Conservation (phyloP, 192 early-diverging fungal genomes). For the Coemansia sp. region DNA sequence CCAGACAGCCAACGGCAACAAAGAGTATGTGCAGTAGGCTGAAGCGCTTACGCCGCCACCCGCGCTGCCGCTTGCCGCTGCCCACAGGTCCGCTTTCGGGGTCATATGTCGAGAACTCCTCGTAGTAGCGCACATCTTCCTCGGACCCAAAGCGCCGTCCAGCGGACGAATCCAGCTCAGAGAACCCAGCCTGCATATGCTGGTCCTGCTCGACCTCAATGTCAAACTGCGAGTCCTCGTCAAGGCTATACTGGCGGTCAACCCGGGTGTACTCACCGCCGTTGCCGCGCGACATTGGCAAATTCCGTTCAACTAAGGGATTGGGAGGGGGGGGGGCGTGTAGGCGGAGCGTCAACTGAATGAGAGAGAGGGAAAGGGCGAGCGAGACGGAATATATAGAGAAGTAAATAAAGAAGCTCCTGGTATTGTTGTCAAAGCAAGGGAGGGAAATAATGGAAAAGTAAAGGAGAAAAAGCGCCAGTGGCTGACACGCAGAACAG, state of each 20-base stretch:
- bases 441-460: not conserved
- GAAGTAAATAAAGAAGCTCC: too few relatives aligned
- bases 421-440: too few relatives aligned
- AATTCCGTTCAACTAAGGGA: not conserved
- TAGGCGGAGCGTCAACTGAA: too few relatives aligned
- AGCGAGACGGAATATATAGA: too few relatives aligned
- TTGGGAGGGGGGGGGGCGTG: too few relatives aligned
- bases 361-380: too few relatives aligned
- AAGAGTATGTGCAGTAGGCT: conserved; percentile 25
- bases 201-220: not conserved
- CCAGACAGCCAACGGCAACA: conserved; percentile 29
- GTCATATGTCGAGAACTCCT: conserved; percentile 41
- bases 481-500: too few relatives aligned
- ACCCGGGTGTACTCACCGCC: conserved; percentile 17
- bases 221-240: not conserved
- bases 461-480: not conserved
- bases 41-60: conserved; percentile 42
- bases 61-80: conserved; percentile 14
- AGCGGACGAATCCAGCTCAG: conserved; percentile 32
- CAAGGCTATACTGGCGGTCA: conserved; percentile 4
- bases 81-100: too few relatives aligned
- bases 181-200: conserved; percentile 11
- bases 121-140: conserved; percentile 38
- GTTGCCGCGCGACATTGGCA: not conserved
- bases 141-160: conserved; percentile 28